Conservation (phyloP, 225 moss, liverwort and hornwort genomes). For the Thuidium tamariscinum region DNA sequence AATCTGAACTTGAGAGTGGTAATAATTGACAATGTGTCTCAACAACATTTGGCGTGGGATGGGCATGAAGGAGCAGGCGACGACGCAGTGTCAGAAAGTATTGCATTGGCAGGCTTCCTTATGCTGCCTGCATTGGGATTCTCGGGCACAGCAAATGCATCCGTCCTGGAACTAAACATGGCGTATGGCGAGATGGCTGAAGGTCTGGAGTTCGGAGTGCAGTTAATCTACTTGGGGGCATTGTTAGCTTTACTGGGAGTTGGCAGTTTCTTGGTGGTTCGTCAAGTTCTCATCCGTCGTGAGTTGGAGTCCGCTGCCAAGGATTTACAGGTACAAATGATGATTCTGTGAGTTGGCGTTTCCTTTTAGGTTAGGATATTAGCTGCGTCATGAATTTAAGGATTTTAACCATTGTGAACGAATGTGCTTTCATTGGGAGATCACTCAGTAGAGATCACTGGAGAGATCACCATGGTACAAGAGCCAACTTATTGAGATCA, state of each 20-base stretch:
- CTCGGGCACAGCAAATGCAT: constrained; percentile 24
- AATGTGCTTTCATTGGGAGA: background rate
- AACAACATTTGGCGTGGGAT: background rate
- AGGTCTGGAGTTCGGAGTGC: constrained; percentile 76
- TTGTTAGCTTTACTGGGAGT: constrained; percentile 65
- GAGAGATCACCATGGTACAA: background rate
- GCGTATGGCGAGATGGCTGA: constrained; percentile 72
- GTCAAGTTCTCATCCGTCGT: constrained; percentile 86
- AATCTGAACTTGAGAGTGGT: background rate
- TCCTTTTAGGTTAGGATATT: background rate
- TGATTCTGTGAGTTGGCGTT: background rate
- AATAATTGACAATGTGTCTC: background rate
- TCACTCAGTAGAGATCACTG: background rate
- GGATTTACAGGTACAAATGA: constrained; percentile 64
- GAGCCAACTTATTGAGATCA: background rate
- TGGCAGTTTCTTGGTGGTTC: constrained; percentile 85
- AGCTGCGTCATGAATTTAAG: background rate
- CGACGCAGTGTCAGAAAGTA: background rate
- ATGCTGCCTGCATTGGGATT: constrained; percentile 16
- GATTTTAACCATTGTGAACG: background rate
- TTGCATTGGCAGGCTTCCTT: constrained; percentile 9
- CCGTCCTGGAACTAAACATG: constrained; percentile 19
- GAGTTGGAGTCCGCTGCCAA: constrained; percentile 91
- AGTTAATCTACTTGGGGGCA: constrained; percentile 72
- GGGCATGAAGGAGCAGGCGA: background rate